A percentile compares a stretch with the other conserved stretches of the same genome.
Conservation (phyloP, 208 protist species). For the Leishmania gerbilli region DNA sequence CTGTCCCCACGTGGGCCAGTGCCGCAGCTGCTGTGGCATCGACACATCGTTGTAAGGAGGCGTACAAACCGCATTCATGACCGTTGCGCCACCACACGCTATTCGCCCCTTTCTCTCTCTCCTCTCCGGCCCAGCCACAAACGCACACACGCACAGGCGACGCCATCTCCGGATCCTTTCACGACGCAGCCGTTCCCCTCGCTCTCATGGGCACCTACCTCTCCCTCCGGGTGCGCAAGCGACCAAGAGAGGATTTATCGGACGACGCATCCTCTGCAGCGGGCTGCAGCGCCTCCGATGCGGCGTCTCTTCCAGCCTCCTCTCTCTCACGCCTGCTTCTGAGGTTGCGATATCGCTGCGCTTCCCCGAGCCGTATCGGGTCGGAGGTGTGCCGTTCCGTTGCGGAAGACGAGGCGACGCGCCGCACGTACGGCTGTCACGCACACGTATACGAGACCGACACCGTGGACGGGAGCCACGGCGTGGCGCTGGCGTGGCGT, state of each 20-base stretch:
- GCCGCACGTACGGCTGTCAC: constrained; percentile 69
- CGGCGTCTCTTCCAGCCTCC: neutral
- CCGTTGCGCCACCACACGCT: neutral
- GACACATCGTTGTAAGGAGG: neutral
- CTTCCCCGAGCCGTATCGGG: constrained; percentile 5
- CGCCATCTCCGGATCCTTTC: neutral
- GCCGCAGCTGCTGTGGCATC: neutral
- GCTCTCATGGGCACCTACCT: neutral
- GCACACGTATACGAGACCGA: constrained; percentile 63
- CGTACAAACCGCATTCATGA: neutral
- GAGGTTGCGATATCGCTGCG: constrained; percentile 18
- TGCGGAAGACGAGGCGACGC: constrained; percentile 37
- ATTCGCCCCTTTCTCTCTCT: neutral
- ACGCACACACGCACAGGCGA: neutral
- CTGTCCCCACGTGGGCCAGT: neutral
- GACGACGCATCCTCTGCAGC: neutral
- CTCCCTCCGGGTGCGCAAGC: neutral
- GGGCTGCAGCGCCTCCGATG: neutral
- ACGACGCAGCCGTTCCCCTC: neutral
- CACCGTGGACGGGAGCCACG: constrained; percentile 51
- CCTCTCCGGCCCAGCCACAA: neutral
- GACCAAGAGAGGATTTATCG: neutral
- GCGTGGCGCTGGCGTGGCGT: constrained; percentile 67
- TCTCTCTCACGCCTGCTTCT: constrained; percentile 17
- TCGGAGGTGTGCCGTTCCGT: constrained; percentile 42